Evolutionary conservation across 257 asterid species (phyloP).

Genomic region (Ilex asprella): DNA sequence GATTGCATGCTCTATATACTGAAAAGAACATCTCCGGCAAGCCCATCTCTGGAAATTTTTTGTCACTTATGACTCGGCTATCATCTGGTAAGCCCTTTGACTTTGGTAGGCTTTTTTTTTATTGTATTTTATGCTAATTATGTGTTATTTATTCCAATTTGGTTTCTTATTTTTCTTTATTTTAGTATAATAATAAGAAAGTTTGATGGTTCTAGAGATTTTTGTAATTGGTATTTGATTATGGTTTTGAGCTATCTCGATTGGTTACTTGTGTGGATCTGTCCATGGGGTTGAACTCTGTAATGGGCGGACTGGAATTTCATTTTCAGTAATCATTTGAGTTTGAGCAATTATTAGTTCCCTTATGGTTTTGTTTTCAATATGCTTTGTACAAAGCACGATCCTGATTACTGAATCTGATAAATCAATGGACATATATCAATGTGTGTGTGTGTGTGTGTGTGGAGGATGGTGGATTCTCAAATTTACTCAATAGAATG

Average conservation of each 20-base stretch:
- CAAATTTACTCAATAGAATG: too few species aligned
- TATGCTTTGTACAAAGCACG: too few species aligned
- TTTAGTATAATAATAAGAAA: background rate
- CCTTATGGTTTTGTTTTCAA: constrained; percentile 10
- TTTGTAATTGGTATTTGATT: constrained; percentile 6
- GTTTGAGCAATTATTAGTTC: background rate
- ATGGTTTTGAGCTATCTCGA: constrained; percentile 11
- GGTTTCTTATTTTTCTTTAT: background rate
- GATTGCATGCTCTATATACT: constrained; percentile 4
- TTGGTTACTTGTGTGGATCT: constrained; percentile 5
- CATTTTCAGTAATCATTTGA: background rate
- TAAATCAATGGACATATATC: too few species aligned
- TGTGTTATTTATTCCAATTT: background rate
- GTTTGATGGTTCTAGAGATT: constrained; percentile 6
- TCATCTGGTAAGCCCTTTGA: constrained; percentile 36
- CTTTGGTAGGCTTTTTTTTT: constrained; percentile 14
- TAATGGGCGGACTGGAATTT: background rate
- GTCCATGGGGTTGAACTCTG: constrained; percentile 9
- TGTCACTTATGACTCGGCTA: constrained; percentile 22
- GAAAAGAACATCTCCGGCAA: constrained; percentile 14
- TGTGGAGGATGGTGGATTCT: too few species aligned
- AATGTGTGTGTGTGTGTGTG: too few species aligned
- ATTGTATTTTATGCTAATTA: background rate
- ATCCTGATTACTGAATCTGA: too few species aligned
- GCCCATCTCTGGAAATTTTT: constrained; percentile 34